phyloP scores from a whole-genome alignment of 129 eudicot species.

The Pseudognaphalium luteoalbum region DNA sequence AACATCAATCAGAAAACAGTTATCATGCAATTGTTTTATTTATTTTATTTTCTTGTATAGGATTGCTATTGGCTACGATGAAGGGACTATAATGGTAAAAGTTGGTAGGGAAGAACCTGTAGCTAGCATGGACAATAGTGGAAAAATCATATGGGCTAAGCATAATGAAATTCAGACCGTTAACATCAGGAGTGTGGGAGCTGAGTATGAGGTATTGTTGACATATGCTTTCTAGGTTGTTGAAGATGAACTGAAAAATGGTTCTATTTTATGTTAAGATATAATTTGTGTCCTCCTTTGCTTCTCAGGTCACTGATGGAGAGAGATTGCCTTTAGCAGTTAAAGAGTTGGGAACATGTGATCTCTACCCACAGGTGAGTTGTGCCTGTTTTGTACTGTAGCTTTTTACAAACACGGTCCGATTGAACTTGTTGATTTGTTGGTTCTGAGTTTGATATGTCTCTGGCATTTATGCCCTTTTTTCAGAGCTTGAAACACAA shows the following conservation, averaged over 20 bases:
- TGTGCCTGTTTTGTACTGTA: not conserved
- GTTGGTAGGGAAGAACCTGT: conserved; percentile 92
- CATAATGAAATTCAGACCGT: conserved; percentile 93
- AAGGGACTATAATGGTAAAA: conserved; percentile 92
- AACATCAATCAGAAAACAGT: conserved; percentile 9
- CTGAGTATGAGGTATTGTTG: conserved; percentile 72
- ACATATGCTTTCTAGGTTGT: conserved; percentile 19
- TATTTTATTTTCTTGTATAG: conserved; percentile 37
- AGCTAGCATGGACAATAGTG: conserved; percentile 92
- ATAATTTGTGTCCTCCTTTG: conserved; percentile 11
- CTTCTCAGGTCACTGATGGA: conserved; percentile 82
- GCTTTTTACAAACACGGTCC: not conserved
- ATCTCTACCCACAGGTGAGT: conserved; percentile 90
- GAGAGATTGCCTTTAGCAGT: conserved; percentile 95
- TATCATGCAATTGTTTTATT: not conserved
- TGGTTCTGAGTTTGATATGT: conserved; percentile 12
- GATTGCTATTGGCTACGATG: conserved; percentile 90
- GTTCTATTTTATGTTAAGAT: not conserved
- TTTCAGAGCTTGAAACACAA: conserved; percentile 90
- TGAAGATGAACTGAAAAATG: conserved; percentile 5
- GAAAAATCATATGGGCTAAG: conserved; percentile 93
- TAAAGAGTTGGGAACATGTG: conserved; percentile 91
- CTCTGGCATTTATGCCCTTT: conserved; percentile 8
- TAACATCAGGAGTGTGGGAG: conserved; percentile 73
- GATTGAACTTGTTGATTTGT: not conserved